Percentiles rank a stretch among this genome's conserved stretches.
Conservation (phyloP, 768 basidiomycete genomes). For the Leccinellum rugosiceps region DNA sequence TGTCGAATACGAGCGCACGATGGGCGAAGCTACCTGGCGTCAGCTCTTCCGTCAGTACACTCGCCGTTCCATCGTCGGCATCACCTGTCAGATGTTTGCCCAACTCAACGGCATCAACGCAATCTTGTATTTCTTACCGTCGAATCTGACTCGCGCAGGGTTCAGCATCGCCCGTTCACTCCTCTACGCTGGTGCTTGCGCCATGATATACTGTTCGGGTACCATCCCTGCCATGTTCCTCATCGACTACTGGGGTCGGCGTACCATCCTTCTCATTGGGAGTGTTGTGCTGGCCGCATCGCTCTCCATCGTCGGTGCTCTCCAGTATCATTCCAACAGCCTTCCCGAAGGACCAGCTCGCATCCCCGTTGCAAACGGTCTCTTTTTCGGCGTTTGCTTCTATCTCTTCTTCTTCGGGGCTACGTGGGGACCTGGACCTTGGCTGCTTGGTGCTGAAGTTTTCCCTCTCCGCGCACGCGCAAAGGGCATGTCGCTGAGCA, state of each 20-base stretch:
- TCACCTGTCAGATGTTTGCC: constrained; percentile 53
- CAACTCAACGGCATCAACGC: constrained; percentile 58
- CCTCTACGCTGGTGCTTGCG: constrained; percentile 45
- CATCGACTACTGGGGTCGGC: constrained; percentile 52
- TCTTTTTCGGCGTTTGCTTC: constrained; percentile 46
- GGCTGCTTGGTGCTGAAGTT: constrained; percentile 51
- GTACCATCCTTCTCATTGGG: constrained; percentile 47
- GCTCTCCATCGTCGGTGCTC: constrained; percentile 48
- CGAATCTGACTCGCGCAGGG: constrained; percentile 48
- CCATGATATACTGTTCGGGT: constrained; percentile 46
- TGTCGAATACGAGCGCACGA: constrained; percentile 37
- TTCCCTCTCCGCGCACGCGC: constrained; percentile 42
- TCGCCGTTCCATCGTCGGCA: constrained; percentile 48
- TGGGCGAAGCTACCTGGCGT: constrained; percentile 43
- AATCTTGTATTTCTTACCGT: constrained; percentile 56
- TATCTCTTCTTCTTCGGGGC: constrained; percentile 60
- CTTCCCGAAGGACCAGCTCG: constrained; percentile 34
- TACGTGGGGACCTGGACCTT: constrained; percentile 54
- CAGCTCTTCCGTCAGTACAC: constrained; percentile 51
- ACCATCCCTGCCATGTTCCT: constrained; percentile 52
- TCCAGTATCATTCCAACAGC: constrained; percentile 44
- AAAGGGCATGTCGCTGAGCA: constrained; percentile 37
- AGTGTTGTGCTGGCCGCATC: constrained; percentile 41
- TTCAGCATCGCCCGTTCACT: constrained; percentile 42
- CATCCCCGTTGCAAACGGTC: constrained; percentile 33